These are phyloP conservation scores for Malassezia yamatoensis DNA, from an alignment of 1,284 basidiomycete genomes.

Conservation along the genomic window DNA sequence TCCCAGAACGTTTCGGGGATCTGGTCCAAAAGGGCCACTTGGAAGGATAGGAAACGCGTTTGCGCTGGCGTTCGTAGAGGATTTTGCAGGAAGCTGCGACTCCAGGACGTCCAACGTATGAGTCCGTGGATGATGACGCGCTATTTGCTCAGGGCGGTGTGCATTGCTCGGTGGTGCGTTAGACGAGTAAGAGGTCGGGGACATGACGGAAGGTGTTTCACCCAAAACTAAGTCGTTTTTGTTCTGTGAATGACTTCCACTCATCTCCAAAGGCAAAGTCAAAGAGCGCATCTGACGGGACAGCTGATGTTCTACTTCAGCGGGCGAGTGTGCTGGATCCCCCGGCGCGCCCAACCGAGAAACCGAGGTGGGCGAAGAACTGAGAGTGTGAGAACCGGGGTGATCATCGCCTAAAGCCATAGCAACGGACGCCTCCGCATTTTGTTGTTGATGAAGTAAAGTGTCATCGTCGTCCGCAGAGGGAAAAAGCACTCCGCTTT, in stretches of 20 bases:
- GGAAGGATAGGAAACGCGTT: neutral
- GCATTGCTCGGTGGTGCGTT: neutral
- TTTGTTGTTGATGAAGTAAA: slow-evolving; percentile 10
- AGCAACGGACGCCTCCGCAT: slow-evolving; percentile 11
- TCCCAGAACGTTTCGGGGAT: neutral
- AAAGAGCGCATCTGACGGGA: slow-evolving; percentile 12
- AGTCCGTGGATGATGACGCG: neutral
- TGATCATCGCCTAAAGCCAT: slow-evolving; percentile 10
- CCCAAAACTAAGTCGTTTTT: neutral
- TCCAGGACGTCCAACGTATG: neutral
- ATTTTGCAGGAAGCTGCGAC: too few relatives aligned
- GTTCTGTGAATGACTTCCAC: neutral
- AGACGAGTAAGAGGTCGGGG: neutral
- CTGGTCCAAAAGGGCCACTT: neutral
- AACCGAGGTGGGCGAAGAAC: neutral
- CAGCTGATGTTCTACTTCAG: neutral
- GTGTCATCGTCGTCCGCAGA: slow-evolving; percentile 6
- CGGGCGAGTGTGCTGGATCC: neutral
- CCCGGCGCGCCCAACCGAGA: neutral
- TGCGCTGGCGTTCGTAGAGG: neutral
- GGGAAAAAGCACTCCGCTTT: neutral
- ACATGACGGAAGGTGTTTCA: neutral
- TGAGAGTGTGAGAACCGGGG: neutral
- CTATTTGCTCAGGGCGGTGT: neutral
- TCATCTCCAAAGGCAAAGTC: slow-evolving; percentile 3